Conservation (phyloP, 2,329 filamentous ascomycete species). For the Cladosporium sp. region DNA sequence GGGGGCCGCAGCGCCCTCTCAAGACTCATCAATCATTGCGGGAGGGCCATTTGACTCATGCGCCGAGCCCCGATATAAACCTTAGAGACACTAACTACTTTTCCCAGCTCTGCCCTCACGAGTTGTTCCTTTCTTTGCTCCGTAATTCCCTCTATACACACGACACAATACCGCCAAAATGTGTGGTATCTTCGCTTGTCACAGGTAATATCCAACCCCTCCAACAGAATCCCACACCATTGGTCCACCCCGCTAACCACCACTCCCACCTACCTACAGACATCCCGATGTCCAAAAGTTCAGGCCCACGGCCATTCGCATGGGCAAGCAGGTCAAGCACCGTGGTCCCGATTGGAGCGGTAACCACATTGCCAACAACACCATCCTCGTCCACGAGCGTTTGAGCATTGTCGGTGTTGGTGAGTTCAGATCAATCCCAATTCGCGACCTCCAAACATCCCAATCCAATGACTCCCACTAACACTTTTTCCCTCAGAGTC, state of each 20-base stretch:
- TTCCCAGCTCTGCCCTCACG: neutral
- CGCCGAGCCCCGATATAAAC: neutral
- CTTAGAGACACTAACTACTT: neutral
- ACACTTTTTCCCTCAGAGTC: constrained; percentile 58
- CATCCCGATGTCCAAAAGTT: constrained; percentile 95
- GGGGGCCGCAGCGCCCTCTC: too few species aligned
- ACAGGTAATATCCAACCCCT: constrained; percentile 54
- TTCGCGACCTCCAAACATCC: neutral
- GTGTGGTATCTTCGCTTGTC: constrained; percentile 97
- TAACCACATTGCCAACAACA: constrained; percentile 83
- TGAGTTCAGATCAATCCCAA: constrained; percentile 40
- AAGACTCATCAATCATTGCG: too few species aligned
- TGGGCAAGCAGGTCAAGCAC: constrained; percentile 94
- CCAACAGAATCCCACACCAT: neutral
- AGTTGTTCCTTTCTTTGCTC: neutral
- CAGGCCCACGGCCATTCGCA: constrained; percentile 88
- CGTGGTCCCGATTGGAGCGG: constrained; percentile 96
- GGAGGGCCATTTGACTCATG: constrained; percentile 2
- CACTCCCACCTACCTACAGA: constrained; percentile 33
- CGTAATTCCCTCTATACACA: neutral
- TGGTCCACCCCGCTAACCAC: constrained; percentile 21
- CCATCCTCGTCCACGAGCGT: constrained; percentile 95
- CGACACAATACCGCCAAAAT: constrained; percentile 50
- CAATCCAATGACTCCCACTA: constrained; percentile 15
- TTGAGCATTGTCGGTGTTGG: constrained; percentile 95